Evolutionary conservation across 768 basidiomycete genomes (phyloP).

Genomic region (Macrolepiota dolichaula): DNA sequence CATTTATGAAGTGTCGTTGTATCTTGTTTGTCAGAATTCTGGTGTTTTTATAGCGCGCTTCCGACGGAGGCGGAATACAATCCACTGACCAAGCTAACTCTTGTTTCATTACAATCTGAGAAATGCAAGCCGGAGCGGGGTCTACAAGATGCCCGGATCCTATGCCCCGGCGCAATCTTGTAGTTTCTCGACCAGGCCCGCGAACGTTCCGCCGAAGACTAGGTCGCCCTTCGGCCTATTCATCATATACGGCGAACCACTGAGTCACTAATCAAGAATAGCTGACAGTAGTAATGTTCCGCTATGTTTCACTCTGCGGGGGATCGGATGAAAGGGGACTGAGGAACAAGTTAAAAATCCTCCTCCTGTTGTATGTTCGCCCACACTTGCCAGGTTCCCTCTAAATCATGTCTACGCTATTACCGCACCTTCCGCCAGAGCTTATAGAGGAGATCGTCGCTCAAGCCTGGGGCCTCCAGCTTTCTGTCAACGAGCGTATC

Average conservation of each 20-base stretch:
- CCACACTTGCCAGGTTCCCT: not conserved
- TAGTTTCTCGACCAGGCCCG: not conserved
- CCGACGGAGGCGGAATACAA: not conserved
- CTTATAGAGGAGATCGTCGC: conserved; percentile 21
- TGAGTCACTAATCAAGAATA: not conserved
- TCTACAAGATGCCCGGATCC: not conserved
- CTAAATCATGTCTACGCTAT: not conserved
- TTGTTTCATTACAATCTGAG: not conserved
- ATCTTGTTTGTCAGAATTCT: not conserved
- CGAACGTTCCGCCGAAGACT: not conserved
- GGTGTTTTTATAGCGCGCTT: conserved; percentile 15
- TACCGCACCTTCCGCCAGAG: conserved; percentile 3
- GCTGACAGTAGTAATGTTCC: not conserved
- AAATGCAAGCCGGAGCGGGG: not conserved
- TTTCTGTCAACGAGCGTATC: conserved; percentile 25
- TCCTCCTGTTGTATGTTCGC: not conserved
- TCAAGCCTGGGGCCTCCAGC: conserved; percentile 26
- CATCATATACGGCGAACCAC: not conserved
- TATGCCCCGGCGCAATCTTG: not conserved
- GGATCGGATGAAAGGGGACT: not conserved
- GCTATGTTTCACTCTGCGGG: not conserved
- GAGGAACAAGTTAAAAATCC: not conserved
- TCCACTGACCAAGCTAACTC: not conserved
- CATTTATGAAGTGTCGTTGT: conserved; percentile 14
- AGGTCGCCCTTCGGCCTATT: not conserved